Percentiles rank a stretch among this genome's conserved stretches.
Conservation (phyloP, 331 rosid genomes). For the Phaseolus coccineus region DNA sequence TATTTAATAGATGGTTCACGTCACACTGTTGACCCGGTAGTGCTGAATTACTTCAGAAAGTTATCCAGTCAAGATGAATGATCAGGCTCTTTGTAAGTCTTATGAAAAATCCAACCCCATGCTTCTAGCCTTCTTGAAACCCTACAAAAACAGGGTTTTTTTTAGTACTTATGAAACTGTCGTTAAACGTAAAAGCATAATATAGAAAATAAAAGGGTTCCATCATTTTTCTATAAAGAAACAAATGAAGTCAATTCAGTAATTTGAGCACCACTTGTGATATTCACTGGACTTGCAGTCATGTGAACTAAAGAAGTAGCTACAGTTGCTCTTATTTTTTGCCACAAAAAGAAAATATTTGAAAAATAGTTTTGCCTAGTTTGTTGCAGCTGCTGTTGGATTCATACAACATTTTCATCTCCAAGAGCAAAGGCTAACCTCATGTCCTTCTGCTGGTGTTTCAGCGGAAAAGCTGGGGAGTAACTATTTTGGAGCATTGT, state of each 20-base stretch:
- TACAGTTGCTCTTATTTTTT: not conserved
- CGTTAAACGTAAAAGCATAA: conserved; percentile 13
- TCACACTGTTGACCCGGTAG: conserved; percentile 28
- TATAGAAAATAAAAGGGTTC: not conserved
- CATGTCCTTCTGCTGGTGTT: conserved; percentile 97
- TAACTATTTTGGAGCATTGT: conserved; percentile 68
- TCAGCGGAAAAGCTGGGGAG: conserved; percentile 87
- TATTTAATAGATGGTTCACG: conserved; percentile 28
- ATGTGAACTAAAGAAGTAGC: not conserved
- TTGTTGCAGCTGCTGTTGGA: conserved; percentile 90
- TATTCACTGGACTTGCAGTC: conserved; percentile 1
- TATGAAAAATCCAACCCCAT: conserved; percentile 82
- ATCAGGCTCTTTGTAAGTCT: conserved; percentile 56
- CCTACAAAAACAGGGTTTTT: conserved; percentile 51
- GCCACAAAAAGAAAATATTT: not conserved
- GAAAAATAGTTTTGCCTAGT: conserved; percentile 60
- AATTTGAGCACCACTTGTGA: not conserved
- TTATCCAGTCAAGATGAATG: conserved; percentile 40
- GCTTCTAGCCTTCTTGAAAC: conserved; percentile 87
- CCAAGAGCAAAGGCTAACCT: conserved; percentile 90
- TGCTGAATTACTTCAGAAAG: conserved; percentile 34
- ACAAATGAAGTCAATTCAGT: not conserved
- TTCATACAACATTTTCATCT: conserved; percentile 73
- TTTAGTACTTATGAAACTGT: conserved; percentile 15
- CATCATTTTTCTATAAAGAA: not conserved